Evolutionary conservation across 192 early-diverging fungal genomes (phyloP), one percentile per base, ranked within the genome.

Genomic region (Coemansia furcata): DNA sequence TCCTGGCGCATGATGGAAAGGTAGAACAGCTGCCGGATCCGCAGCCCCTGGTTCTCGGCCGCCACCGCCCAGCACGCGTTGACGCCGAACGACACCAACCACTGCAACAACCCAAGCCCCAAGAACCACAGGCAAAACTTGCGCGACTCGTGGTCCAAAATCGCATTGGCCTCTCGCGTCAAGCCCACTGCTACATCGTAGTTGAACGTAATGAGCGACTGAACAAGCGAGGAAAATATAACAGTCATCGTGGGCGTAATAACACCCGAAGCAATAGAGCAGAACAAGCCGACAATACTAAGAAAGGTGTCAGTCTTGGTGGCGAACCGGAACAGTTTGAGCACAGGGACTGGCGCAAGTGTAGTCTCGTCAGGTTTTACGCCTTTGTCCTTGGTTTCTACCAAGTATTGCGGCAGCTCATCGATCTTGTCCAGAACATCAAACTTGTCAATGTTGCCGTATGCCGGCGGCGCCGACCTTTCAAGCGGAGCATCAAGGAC

Each of bases 1-100:
- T 98, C 93, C 79, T 96, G 94, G 57, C 91, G 88, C 63, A 98
- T 87, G 60, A 98, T 89, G 29, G 91, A 83, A 43, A 85, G 72
- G 50, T 95, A 85, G 76, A 94, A 98, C 40, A 80, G 66, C 73
- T 90, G 80, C 65, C 94, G 86, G 60, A 96, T 92, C 49, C 94
- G 87, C 62, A 91, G 85, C 15, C 89, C 77, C 66, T 90, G 90
- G 76, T 81, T 84, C 60, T 89, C 89, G 10, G 84, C 84, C 1
- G 80, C 72, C 62, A 82, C 67, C 2, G 80, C 65, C 74, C 74
- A 82, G 69, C 72, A 74, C 17, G 68, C 64, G 55, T 74, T 74
- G 40, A 82, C 60, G 12, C 74, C 67, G 39, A 71, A 82, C 17
- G 74, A 70, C 12, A 71, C n/a, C 2, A 74, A 40, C 80, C 72